phyloP scores from a whole-genome alignment of 2,329 filamentous ascomycete genomes.

The Phialemoniopsis sp. region DNA sequence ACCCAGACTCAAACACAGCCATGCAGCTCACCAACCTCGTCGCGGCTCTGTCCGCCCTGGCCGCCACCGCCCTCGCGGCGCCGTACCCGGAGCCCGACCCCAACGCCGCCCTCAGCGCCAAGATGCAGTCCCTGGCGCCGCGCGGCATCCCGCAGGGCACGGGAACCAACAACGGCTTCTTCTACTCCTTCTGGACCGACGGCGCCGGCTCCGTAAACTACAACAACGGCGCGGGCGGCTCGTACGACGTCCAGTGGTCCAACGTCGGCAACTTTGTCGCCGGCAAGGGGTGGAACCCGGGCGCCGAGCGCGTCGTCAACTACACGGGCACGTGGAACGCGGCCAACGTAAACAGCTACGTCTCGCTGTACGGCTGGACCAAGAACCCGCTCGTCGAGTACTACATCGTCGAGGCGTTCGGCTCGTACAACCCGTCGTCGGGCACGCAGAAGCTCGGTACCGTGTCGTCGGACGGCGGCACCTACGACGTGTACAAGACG shows the following conservation, averaged over 20 bases:
- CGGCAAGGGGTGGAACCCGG: constrained; percentile 56
- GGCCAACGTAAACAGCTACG: constrained; percentile 15
- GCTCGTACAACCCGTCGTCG: constrained; percentile 19
- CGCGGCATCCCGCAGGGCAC: constrained; percentile 23
- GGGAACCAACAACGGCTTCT: constrained; percentile 32
- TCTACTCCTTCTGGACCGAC: constrained; percentile 41
- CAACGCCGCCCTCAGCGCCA: no score
- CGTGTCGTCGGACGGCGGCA: constrained; percentile 23
- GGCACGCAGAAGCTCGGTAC: constrained; percentile 24
- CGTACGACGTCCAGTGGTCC: constrained; percentile 35
- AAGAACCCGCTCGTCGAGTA: constrained; percentile 31
- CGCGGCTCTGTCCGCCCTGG: no score
- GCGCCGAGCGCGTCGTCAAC: constrained; percentile 20
- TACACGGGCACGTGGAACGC: constrained; percentile 22
- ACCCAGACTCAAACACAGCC: no score
- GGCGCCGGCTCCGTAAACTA: constrained; percentile 31
- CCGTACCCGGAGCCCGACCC: no score
- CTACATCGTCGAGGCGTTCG: constrained; percentile 30
- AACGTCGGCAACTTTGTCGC: constrained; percentile 48
- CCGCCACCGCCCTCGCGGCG: no score
- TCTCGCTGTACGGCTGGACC: constrained; percentile 32
- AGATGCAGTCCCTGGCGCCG: no score
- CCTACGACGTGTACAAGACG: constrained; percentile 28
- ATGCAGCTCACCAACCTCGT: no score
- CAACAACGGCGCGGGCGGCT: constrained; percentile 31